Evolutionary conservation across 345 rosid genomes (phyloP).

Genomic region (Leavenworthia alabamica): DNA sequence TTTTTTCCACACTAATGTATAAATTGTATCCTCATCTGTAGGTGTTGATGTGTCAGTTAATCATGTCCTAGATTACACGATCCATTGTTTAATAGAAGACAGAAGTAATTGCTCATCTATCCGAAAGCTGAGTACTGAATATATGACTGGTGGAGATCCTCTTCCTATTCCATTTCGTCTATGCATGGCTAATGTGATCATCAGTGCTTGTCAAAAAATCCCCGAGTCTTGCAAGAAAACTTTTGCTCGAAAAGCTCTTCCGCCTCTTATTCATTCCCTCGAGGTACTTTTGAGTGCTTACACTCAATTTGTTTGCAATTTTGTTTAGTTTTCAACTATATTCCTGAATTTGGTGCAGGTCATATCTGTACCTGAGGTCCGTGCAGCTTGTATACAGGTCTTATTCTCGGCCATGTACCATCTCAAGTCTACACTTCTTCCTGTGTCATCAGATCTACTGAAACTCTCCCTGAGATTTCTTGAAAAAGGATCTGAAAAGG

Average conservation of each 20-base stretch:
- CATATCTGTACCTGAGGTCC: constrained; percentile 40
- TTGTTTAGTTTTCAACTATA: constrained; percentile 1
- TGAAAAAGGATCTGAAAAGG: constrained; percentile 57
- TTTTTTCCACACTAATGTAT: not conserved
- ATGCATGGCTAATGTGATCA: constrained; percentile 89
- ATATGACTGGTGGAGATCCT: constrained; percentile 23
- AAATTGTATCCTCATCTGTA: constrained; percentile 31
- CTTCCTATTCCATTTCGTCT: constrained; percentile 46
- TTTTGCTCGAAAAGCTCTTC: constrained; percentile 52
- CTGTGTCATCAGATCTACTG: constrained; percentile 61
- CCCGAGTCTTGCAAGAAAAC: constrained; percentile 45
- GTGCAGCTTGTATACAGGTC: constrained; percentile 78
- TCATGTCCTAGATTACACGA: constrained; percentile 44
- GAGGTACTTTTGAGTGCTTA: constrained; percentile 44
- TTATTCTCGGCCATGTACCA: constrained; percentile 80
- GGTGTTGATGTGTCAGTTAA: constrained; percentile 32
- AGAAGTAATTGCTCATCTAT: constrained; percentile 24
- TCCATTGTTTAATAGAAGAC: constrained; percentile 41
- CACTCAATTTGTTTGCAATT: not conserved
- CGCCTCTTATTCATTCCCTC: constrained; percentile 43
- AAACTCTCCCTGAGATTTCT: constrained; percentile 59
- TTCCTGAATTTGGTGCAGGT: constrained; percentile 35
- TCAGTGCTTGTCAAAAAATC: constrained; percentile 77
- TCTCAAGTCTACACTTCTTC: constrained; percentile 68
- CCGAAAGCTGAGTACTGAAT: constrained; percentile 22